Conservation (phyloP, 108 stramenopile species). For the Epipyxis sp. region DNA sequence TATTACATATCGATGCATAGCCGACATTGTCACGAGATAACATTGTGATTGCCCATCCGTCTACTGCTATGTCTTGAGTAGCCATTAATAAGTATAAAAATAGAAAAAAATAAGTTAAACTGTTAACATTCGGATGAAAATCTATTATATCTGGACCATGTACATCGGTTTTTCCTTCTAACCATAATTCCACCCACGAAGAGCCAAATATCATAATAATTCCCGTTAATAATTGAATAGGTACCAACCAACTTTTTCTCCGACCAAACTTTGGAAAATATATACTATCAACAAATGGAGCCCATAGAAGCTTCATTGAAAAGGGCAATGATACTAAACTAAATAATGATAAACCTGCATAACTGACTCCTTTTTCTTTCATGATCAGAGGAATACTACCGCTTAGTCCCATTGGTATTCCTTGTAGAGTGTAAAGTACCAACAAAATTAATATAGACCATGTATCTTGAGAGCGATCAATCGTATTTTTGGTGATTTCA, state of each 20-base stretch:
- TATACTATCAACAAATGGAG: slow-evolving; percentile 94
- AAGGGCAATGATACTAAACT: slow-evolving; percentile 91
- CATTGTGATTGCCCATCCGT: slow-evolving; percentile 99
- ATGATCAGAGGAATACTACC: slow-evolving; percentile 94
- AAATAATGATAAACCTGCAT: slow-evolving; percentile 92
- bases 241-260: slow-evolving; percentile 94
- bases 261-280: slow-evolving; percentile 80
- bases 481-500: not conserved
- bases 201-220: slow-evolving; percentile 49
- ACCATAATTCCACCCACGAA: slow-evolving; percentile 43
- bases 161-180: slow-evolving; percentile 30
- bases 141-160: not conserved
- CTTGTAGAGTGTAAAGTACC: slow-evolving; percentile 94
- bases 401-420: slow-evolving; percentile 95
- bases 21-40: slow-evolving; percentile 85
- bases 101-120: slow-evolving; percentile 88
- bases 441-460: slow-evolving; percentile 71
- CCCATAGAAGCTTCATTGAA: slow-evolving; percentile 94
- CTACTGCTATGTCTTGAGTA: slow-evolving; percentile 99
- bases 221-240: slow-evolving; percentile 87
- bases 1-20: slow-evolving; percentile 86
- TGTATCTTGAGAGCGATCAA: not conserved
- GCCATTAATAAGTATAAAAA: slow-evolving; percentile 93
- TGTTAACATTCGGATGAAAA: slow-evolving; percentile 63
- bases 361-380: slow-evolving; percentile 82